These are phyloP conservation scores for Prunus fruticosa DNA, from an alignment of 306 rosid species.

Conservation along the genomic window DNA sequence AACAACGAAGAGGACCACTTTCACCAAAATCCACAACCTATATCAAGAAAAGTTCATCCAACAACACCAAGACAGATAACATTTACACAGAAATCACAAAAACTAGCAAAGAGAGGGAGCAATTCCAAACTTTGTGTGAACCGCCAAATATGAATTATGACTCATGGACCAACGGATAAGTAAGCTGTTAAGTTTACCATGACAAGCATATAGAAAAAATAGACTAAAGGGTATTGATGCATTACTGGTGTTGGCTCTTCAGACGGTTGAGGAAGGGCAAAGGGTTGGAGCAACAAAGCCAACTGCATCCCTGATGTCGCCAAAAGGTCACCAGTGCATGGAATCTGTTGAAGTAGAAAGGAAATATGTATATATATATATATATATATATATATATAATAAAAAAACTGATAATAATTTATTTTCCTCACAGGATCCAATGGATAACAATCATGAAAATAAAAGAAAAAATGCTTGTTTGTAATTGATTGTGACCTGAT, in stretches of 20 bases:
- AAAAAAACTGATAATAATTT: neutral
- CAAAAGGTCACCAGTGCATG: conserved; percentile 88
- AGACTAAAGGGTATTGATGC: neutral
- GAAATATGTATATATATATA: neutral
- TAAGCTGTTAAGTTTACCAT: conserved; percentile 10
- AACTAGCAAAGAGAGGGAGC: neutral
- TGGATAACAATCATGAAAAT: neutral
- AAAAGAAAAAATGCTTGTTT: neutral
- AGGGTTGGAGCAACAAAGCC: conserved; percentile 95
- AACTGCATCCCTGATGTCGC: conserved; percentile 93
- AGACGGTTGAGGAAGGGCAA: conserved; percentile 90
- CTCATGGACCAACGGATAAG: neutral
- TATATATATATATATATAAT: too few species aligned
- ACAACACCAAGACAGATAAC: neutral
- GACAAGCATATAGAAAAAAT: conserved; percentile 12
- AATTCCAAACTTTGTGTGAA: neutral
- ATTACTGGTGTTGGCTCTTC: conserved; percentile 91
- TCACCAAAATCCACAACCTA: conserved; percentile 98
- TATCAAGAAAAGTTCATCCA: conserved; percentile 5
- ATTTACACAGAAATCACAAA: neutral
- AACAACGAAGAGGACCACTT: conserved; percentile 95
- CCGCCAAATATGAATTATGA: conserved; percentile 1
- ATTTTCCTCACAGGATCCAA: neutral
- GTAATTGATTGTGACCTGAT: conserved; percentile 59
- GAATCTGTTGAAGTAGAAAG: conserved; percentile 55